These are phyloP conservation scores for Aspergillus incahuasiensis DNA, from an alignment of 495 filamentous ascomycete species.

Conservation along the genomic window DNA sequence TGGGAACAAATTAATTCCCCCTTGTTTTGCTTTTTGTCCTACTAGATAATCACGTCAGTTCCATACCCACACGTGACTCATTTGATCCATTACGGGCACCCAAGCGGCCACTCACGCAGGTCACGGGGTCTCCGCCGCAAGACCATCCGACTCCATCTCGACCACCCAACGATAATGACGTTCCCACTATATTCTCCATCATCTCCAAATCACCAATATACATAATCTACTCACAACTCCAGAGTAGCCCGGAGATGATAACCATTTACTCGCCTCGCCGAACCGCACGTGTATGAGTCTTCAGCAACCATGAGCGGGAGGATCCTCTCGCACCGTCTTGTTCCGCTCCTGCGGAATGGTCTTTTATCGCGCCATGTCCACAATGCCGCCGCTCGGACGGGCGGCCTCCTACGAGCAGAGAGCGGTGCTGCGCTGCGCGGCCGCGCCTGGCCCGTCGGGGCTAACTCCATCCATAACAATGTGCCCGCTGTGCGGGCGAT, in stretches of 20 bases:
- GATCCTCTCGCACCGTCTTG: conserved; percentile 68
- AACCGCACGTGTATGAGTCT: conserved; percentile 35
- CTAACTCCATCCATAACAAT: conserved; percentile 74
- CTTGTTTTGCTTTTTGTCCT: conserved; percentile 24
- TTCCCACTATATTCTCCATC: neutral
- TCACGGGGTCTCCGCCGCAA: conserved; percentile 28
- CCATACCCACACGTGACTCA: conserved; percentile 31
- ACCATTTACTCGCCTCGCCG: conserved; percentile 6
- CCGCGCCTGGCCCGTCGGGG: conserved; percentile 68
- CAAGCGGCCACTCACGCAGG: conserved; percentile 35
- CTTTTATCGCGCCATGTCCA: conserved; percentile 62
- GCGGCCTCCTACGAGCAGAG: conserved; percentile 66
- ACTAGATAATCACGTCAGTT: conserved; percentile 31
- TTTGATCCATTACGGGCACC: conserved; percentile 25
- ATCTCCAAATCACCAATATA: conserved; percentile 4
- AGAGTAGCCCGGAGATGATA: conserved; percentile 21
- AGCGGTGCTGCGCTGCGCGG: conserved; percentile 54
- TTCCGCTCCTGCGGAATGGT: conserved; percentile 58
- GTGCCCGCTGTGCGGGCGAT: conserved; percentile 77
- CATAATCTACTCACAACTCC: conserved; percentile 8
- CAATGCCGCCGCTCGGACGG: conserved; percentile 54
- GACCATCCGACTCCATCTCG: neutral
- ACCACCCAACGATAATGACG: conserved; percentile 6
- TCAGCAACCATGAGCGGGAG: conserved; percentile 69
- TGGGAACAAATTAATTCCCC: conserved; percentile 11